A percentile compares a stretch with the other conserved stretches of the same genome.
Conservation (phyloP, 2,329 filamentous ascomycete genomes). For the Blastomyces parvus region DNA sequence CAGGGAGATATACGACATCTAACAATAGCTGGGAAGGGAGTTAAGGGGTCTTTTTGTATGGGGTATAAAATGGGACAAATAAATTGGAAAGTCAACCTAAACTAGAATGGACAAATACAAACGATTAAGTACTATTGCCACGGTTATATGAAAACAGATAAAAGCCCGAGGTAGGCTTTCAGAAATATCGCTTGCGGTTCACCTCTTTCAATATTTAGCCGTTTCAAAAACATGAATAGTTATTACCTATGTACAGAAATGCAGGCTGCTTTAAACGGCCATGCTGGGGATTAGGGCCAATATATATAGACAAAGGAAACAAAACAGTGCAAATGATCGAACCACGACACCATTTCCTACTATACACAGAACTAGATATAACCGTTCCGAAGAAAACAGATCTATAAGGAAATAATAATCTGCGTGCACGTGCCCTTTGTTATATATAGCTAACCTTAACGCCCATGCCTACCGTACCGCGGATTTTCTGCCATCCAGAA, state of each 20-base stretch:
- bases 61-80: neutral
- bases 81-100: neutral
- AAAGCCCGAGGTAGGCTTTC: neutral
- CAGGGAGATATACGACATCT: neutral
- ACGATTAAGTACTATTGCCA: neutral
- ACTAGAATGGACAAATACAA: neutral
- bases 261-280: neutral
- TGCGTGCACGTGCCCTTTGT: neutral
- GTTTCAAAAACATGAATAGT: neutral
- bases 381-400: neutral
- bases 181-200: neutral
- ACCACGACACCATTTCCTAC: neutral
- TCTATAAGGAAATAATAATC: neutral
- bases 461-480: slow-evolving; percentile 84
- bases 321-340: neutral
- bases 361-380: neutral
- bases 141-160: neutral
- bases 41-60: neutral
- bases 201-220: neutral
- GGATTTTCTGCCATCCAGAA: slow-evolving; percentile 69
- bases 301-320: neutral
- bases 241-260: neutral
- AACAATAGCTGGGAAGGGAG: neutral
- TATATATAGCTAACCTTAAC: slow-evolving; percentile 95
- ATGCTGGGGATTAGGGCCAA: neutral